phyloP scores from a whole-genome alignment of 2,329 filamentous ascomycete species.

The Colletotrichum navitas region DNA sequence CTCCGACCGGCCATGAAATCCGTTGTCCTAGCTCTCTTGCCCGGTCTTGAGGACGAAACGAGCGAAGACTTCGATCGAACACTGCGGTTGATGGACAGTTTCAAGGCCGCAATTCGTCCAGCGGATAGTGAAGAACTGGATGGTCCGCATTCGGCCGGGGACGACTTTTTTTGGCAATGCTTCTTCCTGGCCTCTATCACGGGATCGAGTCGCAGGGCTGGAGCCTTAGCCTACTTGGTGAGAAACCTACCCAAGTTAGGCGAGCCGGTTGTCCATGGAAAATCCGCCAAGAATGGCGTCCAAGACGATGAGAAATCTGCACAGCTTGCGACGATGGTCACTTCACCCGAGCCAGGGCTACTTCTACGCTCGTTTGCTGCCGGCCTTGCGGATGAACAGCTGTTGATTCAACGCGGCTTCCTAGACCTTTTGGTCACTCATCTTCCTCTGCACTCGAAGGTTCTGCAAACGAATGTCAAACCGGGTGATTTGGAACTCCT shows the following conservation, averaged over 20 bases:
- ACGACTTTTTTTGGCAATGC: slow-evolving; percentile 98
- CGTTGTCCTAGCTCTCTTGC: slow-evolving; percentile 87
- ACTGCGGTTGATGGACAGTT: slow-evolving; percentile 79
- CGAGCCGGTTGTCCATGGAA: slow-evolving; percentile 50
- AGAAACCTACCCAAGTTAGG: slow-evolving; percentile 82
- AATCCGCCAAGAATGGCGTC: slow-evolving; percentile 47
- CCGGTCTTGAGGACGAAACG: slow-evolving; percentile 94
- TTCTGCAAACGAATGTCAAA: slow-evolving; percentile 82
- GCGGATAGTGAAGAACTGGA: slow-evolving; percentile 63
- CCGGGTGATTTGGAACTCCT: slow-evolving; percentile 83
- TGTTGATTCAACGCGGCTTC: slow-evolving; percentile 94
- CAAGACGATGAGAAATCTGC: slow-evolving; percentile 61
- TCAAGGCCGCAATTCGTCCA: slow-evolving; percentile 77
- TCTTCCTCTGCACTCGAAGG: slow-evolving; percentile 84
- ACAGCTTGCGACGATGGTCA: slow-evolving; percentile 74
- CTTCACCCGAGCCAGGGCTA: slow-evolving; percentile 90
- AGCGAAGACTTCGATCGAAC: slow-evolving; percentile 97
- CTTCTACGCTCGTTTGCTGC: slow-evolving; percentile 92
- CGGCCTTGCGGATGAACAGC: slow-evolving; percentile 86
- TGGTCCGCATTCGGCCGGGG: slow-evolving; percentile 69
- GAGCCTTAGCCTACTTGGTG: slow-evolving; percentile 87
- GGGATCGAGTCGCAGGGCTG: slow-evolving; percentile 84
- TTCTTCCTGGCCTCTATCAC: slow-evolving; percentile 95
- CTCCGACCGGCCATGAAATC: slow-evolving; percentile 91
- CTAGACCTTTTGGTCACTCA: slow-evolving; percentile 93